Conservation (phyloP, 2,329 filamentous ascomycete species). For the Rhynchosporium agropyri region DNA sequence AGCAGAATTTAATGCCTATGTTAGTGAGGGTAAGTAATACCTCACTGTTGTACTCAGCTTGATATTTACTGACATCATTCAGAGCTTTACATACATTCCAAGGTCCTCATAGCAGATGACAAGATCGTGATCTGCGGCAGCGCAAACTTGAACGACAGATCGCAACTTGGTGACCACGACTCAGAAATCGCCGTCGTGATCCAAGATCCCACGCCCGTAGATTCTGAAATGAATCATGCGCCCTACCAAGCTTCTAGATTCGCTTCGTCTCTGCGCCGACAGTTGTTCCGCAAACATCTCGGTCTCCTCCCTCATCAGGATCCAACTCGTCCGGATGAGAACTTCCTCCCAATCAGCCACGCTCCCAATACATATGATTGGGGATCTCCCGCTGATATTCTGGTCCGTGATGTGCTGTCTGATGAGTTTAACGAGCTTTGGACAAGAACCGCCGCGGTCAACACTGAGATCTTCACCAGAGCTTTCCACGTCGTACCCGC, state of each 20-base stretch:
- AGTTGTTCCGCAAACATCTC: conserved; percentile 90
- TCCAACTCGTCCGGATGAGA: conserved; percentile 67
- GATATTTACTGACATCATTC: background rate
- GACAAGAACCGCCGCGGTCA: conserved; percentile 70
- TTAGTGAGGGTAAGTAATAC: conserved; percentile 51
- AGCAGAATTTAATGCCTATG: conserved; percentile 61
- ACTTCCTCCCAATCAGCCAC: conserved; percentile 74
- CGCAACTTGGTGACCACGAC: conserved; percentile 82
- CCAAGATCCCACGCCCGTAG: conserved; percentile 72
- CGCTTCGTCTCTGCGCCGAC: conserved; percentile 77
- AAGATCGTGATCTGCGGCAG: conserved; percentile 78
- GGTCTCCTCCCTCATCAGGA: conserved; percentile 77
- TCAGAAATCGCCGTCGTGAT: conserved; percentile 90
- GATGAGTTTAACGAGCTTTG: conserved; percentile 71
- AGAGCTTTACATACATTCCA: conserved; percentile 66
- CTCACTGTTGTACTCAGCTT: background rate
- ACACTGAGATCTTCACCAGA: conserved; percentile 79
- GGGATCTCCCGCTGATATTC: conserved; percentile 64
- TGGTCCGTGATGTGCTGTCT: conserved; percentile 75
- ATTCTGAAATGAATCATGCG: conserved; percentile 72
- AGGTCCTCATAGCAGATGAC: conserved; percentile 81
- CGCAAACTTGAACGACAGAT: conserved; percentile 62
- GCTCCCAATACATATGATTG: conserved; percentile 75
- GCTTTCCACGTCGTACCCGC: conserved; percentile 81
- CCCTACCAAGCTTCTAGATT: conserved; percentile 74